A percentile compares a stretch with the other conserved stretches of the same genome.
These are phyloP conservation scores for Ogataea allantospora DNA, from an alignment of 805 yeast species.

Conservation along the genomic window DNA sequence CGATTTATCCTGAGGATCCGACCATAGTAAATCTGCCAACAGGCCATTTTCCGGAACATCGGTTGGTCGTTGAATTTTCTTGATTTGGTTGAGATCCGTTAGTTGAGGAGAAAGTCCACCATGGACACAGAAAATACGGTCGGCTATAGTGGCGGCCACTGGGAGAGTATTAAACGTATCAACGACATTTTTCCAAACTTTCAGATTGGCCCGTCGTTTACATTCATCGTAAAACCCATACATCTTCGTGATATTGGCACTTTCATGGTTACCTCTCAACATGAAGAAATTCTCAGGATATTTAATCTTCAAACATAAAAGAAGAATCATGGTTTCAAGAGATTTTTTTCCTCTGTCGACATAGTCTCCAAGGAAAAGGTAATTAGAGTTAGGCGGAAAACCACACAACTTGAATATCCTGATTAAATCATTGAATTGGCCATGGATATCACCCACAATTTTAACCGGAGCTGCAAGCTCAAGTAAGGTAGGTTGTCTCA, in stretches of 20 bases:
- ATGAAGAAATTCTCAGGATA: slow-evolving; percentile 61
- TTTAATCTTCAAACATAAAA: slow-evolving; percentile 53
- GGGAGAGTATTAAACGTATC: slow-evolving; percentile 61
- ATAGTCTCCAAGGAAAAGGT: slow-evolving; percentile 56
- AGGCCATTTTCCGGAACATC: slow-evolving; percentile 81
- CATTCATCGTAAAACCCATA: slow-evolving; percentile 64
- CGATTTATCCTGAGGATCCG: slow-evolving; percentile 65
- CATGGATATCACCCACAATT: slow-evolving; percentile 83
- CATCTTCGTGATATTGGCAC: slow-evolving; percentile 57
- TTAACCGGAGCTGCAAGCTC: slow-evolving; percentile 76
- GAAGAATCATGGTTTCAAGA: slow-evolving; percentile 50
- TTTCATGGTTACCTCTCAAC: slow-evolving; percentile 59
- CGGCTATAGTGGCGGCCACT: slow-evolving; percentile 60
- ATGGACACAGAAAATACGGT: slow-evolving; percentile 57
- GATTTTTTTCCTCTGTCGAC: slow-evolving; percentile 61
- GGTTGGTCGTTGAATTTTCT: slow-evolving; percentile 72
- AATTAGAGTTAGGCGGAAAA: slow-evolving; percentile 56
- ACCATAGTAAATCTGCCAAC: slow-evolving; percentile 77
- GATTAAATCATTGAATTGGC: slow-evolving; percentile 53
- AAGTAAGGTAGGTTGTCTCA: slow-evolving; percentile 63
- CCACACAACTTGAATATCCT: slow-evolving; percentile 59
- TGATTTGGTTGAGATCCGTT: slow-evolving; percentile 62
- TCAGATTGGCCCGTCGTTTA: slow-evolving; percentile 47
- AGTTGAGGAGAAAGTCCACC: slow-evolving; percentile 79
- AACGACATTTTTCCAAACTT: slow-evolving; percentile 50